phyloP scores from a whole-genome alignment of 2,329 filamentous ascomycete genomes.

The Xylariaceae sp. region DNA sequence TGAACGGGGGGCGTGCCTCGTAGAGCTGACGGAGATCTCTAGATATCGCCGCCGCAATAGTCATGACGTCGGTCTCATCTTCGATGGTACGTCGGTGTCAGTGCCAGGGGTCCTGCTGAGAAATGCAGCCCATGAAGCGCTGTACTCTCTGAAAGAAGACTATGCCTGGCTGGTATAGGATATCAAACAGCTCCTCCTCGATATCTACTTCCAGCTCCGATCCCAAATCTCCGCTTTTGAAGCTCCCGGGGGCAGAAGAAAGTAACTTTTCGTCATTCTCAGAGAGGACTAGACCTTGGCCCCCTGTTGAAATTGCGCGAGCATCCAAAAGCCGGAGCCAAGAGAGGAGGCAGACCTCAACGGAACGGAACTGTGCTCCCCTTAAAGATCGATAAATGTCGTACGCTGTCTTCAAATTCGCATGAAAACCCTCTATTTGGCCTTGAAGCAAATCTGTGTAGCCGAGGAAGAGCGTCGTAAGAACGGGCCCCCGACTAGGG shows the following conservation, averaged over 20 bases:
- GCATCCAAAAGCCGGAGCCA: conserved; percentile 64
- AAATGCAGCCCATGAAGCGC: conserved; percentile 62
- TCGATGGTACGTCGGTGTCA: conserved; percentile 60
- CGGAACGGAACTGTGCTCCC: conserved; percentile 43
- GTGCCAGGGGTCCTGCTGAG: conserved; percentile 63
- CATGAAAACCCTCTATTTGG: too few species aligned
- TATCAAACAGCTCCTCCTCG: conserved; percentile 59
- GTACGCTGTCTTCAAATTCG: conserved; percentile 57
- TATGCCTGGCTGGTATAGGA: conserved; percentile 61
- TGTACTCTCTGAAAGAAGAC: conserved; percentile 64
- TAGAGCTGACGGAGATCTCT: conserved; percentile 57
- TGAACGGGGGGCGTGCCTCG: conserved; percentile 56
- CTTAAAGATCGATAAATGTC: conserved; percentile 55
- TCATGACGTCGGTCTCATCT: conserved; percentile 65
- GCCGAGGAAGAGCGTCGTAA: too few species aligned
- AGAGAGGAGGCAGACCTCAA: conserved; percentile 56
- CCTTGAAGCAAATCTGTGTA: too few species aligned
- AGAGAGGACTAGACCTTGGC: conserved; percentile 55
- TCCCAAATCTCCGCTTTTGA: conserved; percentile 40
- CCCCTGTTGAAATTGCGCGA: conserved; percentile 60
- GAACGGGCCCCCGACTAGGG: too few species aligned
- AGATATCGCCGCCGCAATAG: conserved; percentile 56
- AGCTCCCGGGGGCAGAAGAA: conserved; percentile 48
- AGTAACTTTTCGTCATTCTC: conserved; percentile 51
- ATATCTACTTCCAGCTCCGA: conserved; percentile 44